phyloP scores from a whole-genome alignment of 768 basidiomycete species.

The Pholiota conissans region DNA sequence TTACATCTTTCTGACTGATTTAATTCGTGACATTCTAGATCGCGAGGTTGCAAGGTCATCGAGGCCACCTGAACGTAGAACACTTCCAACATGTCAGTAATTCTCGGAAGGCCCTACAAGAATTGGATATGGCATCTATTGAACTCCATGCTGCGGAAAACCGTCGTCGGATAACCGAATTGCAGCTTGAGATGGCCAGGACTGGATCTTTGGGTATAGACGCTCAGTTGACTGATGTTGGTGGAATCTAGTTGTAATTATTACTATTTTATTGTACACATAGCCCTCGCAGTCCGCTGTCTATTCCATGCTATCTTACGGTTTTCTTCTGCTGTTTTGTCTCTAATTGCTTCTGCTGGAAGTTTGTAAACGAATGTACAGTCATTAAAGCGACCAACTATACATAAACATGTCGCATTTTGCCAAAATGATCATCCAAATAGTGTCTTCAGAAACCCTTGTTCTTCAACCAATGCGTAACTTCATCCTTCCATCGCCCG shows the following conservation, averaged over 20 bases:
- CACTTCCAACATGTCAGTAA: constrained; percentile 38
- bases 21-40: constrained; percentile 25
- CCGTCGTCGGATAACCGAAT: constrained; percentile 56
- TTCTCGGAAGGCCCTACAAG: constrained; percentile 53
- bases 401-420: no score
- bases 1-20: neutral
- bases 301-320: neutral
- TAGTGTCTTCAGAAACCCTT: constrained; percentile 61
- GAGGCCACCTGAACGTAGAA: constrained; percentile 38
- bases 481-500: constrained; percentile 60
- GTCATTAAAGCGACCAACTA: neutral
- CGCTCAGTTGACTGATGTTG: constrained; percentile 14
- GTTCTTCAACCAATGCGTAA: constrained; percentile 60
- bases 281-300: neutral
- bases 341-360: no score
- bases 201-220: constrained; percentile 65
- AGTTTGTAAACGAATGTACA: neutral
- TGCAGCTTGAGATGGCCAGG: constrained; percentile 62
- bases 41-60: constrained; percentile 36
- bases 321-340: no score
- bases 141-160: constrained; percentile 61
- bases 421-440: no score
- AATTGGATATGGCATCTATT: constrained; percentile 58
- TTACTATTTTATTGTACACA: neutral
- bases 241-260: constrained; percentile 5